Conservation (phyloP, 2,329 filamentous ascomycete genomes). For the Podosphaera xanthii region DNA sequence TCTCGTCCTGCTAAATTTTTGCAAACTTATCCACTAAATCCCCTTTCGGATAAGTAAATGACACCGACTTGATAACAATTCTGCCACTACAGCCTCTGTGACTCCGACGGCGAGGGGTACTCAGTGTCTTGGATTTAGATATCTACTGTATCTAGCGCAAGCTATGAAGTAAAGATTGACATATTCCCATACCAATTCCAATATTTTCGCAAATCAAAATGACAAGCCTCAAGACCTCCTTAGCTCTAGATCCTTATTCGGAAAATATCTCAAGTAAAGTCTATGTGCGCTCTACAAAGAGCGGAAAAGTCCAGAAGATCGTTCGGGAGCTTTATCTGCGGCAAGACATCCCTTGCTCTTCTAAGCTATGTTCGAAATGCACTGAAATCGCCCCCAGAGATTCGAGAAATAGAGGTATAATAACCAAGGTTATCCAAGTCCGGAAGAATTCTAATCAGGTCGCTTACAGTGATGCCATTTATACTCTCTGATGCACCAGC, state of each 20-base stretch:
- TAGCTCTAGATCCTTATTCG: slow-evolving; percentile 28
- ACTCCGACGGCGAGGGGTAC: no score
- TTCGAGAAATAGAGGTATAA: slow-evolving; percentile 51
- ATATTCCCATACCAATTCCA: slow-evolving; percentile 4
- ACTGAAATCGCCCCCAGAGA: slow-evolving; percentile 52
- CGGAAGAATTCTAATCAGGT: background rate
- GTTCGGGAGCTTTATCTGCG: slow-evolving; percentile 89
- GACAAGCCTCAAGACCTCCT: slow-evolving; percentile 40
- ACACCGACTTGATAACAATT: no score
- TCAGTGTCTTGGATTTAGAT: no score
- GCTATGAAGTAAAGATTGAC: background rate
- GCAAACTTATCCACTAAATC: no score
- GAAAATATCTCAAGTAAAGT: slow-evolving; percentile 83
- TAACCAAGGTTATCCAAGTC: background rate
- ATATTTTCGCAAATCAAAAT: slow-evolving; percentile 20
- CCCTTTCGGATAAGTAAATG: no score
- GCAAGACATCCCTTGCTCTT: slow-evolving; percentile 94
- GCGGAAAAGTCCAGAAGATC: slow-evolving; percentile 95
- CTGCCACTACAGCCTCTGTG: no score
- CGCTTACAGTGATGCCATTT: slow-evolving; percentile 44
- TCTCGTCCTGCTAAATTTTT: no score
- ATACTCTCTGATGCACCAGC: slow-evolving; percentile 76
- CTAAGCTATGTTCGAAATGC: slow-evolving; percentile 62
- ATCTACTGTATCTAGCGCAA: background rate
- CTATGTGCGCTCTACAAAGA: slow-evolving; percentile 83